Evolutionary conservation across 2,329 filamentous ascomycete species (phyloP).

Genomic region (Epichloe brachyelytri): DNA sequence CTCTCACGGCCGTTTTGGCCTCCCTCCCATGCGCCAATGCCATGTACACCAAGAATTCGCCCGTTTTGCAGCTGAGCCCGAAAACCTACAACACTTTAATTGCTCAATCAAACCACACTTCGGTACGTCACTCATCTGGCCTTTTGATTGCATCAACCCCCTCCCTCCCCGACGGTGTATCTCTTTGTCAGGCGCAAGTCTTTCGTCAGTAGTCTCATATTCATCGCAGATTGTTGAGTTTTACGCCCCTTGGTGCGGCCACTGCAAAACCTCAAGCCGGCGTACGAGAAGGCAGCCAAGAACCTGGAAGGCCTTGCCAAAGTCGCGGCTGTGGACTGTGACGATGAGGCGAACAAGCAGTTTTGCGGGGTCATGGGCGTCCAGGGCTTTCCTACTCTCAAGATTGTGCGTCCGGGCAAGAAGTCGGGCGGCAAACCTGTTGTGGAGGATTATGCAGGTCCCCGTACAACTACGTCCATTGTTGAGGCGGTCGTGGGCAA

Average conservation of each 20-base stretch:
- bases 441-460: constrained; percentile 84
- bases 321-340: constrained; percentile 89
- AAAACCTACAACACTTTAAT: constrained; percentile 75
- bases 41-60: constrained; percentile 76
- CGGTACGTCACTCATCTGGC: constrained; percentile 42
- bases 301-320: constrained; percentile 85
- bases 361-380: constrained; percentile 79
- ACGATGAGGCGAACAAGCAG: constrained; percentile 82
- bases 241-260: constrained; percentile 95
- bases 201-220: neutral
- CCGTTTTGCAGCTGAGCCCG: constrained; percentile 69
- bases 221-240: constrained; percentile 55
- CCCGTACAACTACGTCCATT: constrained; percentile 73
- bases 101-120: constrained; percentile 79
- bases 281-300: constrained; percentile 87
- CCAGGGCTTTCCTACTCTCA: constrained; percentile 89
- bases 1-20: constrained; percentile 45
- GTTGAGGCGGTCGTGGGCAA: constrained; percentile 72
- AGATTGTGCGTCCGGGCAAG: constrained; percentile 78
- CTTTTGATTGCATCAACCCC: neutral
- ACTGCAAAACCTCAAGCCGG: constrained; percentile 94
- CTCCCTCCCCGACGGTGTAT: neutral
- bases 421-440: constrained; percentile 61
- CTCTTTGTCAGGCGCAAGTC: neutral
- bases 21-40: constrained; percentile 52